These are phyloP conservation scores for Elaeagnus macrophylla DNA, from an alignment of 306 rosid species.

Conservation along the genomic window DNA sequence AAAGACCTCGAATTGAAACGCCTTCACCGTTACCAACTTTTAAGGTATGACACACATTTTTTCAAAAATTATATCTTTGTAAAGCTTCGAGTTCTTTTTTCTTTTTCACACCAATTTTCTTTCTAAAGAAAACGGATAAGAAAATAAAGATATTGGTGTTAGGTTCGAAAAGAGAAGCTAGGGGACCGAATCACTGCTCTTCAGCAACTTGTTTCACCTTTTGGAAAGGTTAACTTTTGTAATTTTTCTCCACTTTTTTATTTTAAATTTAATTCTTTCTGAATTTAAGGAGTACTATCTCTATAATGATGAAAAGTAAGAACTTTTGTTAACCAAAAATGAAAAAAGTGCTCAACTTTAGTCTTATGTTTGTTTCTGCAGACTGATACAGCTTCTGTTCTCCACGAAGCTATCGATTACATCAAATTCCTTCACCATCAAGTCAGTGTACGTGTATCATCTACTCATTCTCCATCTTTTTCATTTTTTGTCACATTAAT, in stretches of 20 bases:
- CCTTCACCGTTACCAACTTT: conserved; percentile 95
- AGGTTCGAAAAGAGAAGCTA: conserved; percentile 97
- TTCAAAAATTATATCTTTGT: no score
- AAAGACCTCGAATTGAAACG: conserved; percentile 86
- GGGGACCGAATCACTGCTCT: conserved; percentile 99
- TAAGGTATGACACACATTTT: conserved; percentile 42
- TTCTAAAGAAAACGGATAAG: conserved; percentile 15
- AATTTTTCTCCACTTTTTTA: conserved; percentile 22
- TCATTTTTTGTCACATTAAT: no score
- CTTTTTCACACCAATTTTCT: background rate
- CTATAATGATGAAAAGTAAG: conserved; percentile 12
- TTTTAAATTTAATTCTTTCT: no score
- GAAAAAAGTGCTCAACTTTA: conserved; percentile 18
- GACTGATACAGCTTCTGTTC: conserved; percentile 99
- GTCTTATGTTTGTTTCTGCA: conserved; percentile 21
- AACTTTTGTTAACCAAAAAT: conserved; percentile 16
- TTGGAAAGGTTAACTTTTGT: conserved; percentile 80
- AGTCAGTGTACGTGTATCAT: conserved; percentile 60
- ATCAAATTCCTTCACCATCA: conserved; percentile 97
- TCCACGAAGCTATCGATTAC: conserved; percentile 94
- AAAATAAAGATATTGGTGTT: conserved; percentile 8
- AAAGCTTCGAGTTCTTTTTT: no score
- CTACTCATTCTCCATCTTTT: background rate
- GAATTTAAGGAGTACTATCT: background rate
- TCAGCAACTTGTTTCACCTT: conserved; percentile 98